Evolutionary conservation across 2,329 filamentous ascomycete genomes (phyloP).

Genomic region (Gnomoniopsis sp.): DNA sequence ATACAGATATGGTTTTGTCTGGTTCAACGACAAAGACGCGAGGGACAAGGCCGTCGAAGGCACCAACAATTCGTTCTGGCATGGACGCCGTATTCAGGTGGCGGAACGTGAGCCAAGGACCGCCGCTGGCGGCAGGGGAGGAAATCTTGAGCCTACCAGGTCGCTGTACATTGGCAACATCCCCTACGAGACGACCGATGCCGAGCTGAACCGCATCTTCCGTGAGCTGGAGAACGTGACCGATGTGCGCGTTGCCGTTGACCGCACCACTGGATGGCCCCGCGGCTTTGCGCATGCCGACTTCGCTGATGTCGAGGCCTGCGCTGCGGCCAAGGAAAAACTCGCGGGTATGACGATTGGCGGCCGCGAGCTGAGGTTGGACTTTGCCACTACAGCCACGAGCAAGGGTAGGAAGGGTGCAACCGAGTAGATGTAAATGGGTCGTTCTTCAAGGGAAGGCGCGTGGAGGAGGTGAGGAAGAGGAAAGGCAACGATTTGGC

Average conservation of each 20-base stretch:
- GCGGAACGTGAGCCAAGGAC: constrained; percentile 17
- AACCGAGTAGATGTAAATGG: neutral
- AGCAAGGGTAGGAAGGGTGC: neutral
- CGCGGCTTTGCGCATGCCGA: constrained; percentile 84
- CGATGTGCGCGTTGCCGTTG: constrained; percentile 79
- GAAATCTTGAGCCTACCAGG: constrained; percentile 21
- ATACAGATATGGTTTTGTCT: constrained; percentile 32
- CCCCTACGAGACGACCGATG: constrained; percentile 80
- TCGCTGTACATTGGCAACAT: constrained; percentile 78
- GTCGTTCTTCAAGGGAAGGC: neutral
- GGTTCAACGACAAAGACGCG: constrained; percentile 22
- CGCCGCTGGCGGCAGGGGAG: too few species aligned
- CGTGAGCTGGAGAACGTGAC: constrained; percentile 63
- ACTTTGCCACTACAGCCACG: constrained; percentile 48
- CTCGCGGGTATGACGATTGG: constrained; percentile 59
- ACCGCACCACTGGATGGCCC: constrained; percentile 75
- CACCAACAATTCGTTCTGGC: constrained; percentile 35
- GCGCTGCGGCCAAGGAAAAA: constrained; percentile 54
- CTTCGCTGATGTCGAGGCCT: constrained; percentile 66
- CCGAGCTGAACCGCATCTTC: constrained; percentile 78
- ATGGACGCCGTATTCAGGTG: constrained; percentile 33
- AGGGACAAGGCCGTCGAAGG: constrained; percentile 24
- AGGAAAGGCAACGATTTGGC: neutral
- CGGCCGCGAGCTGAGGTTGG: constrained; percentile 62
- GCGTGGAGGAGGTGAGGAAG: neutral